phyloP scores from a whole-genome alignment of 2,329 filamentous ascomycete species.

The Sarocladiaceae sp. region DNA sequence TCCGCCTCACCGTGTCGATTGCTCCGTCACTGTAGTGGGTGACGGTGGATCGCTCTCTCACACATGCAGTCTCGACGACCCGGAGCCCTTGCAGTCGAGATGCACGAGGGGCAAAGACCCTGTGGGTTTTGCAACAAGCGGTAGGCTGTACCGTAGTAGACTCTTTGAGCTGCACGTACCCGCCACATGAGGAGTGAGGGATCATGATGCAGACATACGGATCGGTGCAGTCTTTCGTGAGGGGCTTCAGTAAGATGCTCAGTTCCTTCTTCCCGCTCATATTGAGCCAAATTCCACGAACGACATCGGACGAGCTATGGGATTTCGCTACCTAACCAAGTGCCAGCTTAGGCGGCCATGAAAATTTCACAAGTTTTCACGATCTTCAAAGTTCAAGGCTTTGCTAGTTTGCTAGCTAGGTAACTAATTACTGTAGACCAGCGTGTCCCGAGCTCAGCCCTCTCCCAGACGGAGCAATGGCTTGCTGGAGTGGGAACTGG shows the following conservation, averaged over 20 bases:
- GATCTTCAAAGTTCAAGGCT: neutral
- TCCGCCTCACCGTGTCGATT: constrained; percentile 5
- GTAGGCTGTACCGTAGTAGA: too few relatives aligned
- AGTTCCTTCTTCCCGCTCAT: too few relatives aligned
- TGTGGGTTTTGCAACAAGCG: too few relatives aligned
- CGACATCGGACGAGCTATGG: too few relatives aligned
- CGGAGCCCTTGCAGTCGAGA: neutral
- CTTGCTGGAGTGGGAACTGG: neutral
- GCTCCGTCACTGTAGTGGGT: neutral
- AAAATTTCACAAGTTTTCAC: too few relatives aligned
- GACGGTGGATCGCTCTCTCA: neutral
- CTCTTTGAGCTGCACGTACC: neutral
- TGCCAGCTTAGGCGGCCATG: too few relatives aligned
- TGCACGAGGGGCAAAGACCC: constrained; percentile 1
- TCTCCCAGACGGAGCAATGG: neutral
- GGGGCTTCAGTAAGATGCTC: neutral
- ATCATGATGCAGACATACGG: constrained; percentile 2
- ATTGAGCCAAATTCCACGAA: too few relatives aligned
- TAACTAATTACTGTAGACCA: neutral
- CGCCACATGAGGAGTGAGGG: neutral
- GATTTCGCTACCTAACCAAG: too few relatives aligned
- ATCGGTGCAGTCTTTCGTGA: neutral
- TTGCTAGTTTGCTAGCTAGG: neutral
- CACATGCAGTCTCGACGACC: neutral
- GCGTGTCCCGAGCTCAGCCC: neutral